Evolutionary conservation across 2,329 filamentous ascomycete species (phyloP).

Genomic region (Peltaster fructicola): DNA sequence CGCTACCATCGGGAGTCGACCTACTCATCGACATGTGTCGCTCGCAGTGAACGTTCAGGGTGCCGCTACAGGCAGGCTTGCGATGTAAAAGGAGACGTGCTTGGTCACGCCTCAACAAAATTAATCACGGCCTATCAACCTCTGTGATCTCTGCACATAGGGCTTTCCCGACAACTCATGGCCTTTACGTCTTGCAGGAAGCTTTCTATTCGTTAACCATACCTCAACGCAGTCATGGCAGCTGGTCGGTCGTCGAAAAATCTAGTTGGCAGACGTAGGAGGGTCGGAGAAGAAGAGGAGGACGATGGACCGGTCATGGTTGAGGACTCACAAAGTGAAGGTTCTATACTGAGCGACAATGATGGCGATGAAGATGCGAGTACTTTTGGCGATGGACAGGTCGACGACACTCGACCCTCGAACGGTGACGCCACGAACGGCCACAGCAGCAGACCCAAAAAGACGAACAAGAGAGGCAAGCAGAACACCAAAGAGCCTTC

Average conservation of each 20-base stretch:
- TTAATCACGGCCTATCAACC: too few species aligned
- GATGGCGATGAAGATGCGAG: conserved; percentile 34
- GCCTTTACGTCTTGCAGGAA: too few species aligned
- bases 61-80: too few species aligned
- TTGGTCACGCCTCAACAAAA: too few species aligned
- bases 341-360: conserved; percentile 37
- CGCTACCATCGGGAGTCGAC: too few species aligned
- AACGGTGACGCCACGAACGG: conserved; percentile 40
- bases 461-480: conserved; percentile 13
- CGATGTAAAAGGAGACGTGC: too few species aligned
- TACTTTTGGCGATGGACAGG: background rate
- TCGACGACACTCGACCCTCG: conserved; percentile 25
- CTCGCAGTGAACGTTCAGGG: too few species aligned
- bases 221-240: conserved; percentile 26
- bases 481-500: conserved; percentile 16
- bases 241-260: conserved; percentile 41
- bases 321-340: conserved; percentile 47
- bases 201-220: too few species aligned
- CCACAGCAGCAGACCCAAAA: too few species aligned
- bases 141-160: too few species aligned
- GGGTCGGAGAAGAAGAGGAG: conserved; percentile 53
- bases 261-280: conserved; percentile 48
- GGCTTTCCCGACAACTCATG: too few species aligned
- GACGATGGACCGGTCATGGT: conserved; percentile 41
- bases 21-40: too few species aligned